Evolutionary conservation across 1,284 basidiomycete species (phyloP).

Genomic region (Heterobasidion occidentale): DNA sequence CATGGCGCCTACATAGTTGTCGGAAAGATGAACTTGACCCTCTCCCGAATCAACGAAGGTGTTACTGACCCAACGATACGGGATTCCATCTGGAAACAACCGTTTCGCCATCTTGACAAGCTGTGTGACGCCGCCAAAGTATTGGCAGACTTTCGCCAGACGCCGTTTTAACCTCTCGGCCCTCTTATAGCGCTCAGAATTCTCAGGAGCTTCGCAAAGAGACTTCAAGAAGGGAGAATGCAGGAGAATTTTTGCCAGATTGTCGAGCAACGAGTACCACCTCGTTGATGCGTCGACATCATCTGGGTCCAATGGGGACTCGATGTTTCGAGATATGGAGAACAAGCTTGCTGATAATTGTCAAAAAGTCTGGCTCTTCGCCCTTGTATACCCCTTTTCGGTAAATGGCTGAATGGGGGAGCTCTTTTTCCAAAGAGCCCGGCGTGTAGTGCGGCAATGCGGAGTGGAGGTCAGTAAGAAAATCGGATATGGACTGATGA

Average conservation of each 20-base stretch:
- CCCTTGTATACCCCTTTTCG: neutral
- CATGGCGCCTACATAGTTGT: neutral
- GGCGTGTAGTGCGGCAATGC: neutral
- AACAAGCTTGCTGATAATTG: neutral
- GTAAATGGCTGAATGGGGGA: neutral
- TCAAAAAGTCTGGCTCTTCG: neutral
- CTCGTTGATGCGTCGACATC: neutral
- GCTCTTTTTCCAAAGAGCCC: neutral
- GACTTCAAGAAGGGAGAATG: neutral
- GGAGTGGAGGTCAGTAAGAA: neutral
- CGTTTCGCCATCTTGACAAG: neutral
- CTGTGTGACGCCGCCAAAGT: neutral
- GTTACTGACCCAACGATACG: neutral
- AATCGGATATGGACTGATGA: neutral
- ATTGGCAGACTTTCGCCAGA: neutral
- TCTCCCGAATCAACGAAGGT: neutral
- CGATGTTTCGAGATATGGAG: neutral
- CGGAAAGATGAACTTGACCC: neutral
- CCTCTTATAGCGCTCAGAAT: neutral
- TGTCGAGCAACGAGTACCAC: neutral
- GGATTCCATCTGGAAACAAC: neutral
- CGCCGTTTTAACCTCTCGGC: neutral
- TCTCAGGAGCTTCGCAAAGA: neutral
- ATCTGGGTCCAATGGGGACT: neutral
- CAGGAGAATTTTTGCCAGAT: neutral